A percentile compares a stretch with the other conserved stretches of the same genome.
Evolutionary conservation across 1,284 basidiomycete genomes (phyloP).

Genomic region (Fomitopsis betulina): DNA sequence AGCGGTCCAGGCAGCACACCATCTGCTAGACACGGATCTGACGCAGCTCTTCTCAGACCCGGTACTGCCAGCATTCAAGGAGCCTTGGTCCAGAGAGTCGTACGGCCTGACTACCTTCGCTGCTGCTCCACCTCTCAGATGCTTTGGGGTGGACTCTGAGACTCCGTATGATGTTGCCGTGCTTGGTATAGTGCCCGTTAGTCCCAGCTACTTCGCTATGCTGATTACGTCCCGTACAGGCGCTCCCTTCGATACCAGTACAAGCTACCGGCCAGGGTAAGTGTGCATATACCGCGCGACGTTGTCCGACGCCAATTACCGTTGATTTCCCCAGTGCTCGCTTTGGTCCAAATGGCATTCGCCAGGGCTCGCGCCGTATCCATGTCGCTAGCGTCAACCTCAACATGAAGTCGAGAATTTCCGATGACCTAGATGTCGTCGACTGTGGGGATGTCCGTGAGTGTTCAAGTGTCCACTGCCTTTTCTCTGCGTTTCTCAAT

Average conservation of each 20-base stretch:
- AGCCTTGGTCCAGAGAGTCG: slow-evolving; percentile 19
- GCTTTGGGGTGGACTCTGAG: slow-evolving; percentile 26
- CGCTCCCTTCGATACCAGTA: slow-evolving; percentile 32
- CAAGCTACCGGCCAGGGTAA: slow-evolving; percentile 30
- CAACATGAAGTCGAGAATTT: slow-evolving; percentile 24
- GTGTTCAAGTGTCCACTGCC: slow-evolving; percentile 5
- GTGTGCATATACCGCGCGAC: background rate
- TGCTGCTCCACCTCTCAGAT: slow-evolving; percentile 22
- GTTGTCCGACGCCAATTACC: background rate
- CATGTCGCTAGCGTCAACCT: slow-evolving; percentile 28
- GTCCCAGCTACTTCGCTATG: background rate
- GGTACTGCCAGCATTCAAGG: slow-evolving; percentile 13
- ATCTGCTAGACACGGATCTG: slow-evolving; percentile 15
- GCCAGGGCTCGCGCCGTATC: slow-evolving; percentile 30
- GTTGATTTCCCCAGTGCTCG: slow-evolving; percentile 19
- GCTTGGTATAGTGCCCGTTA: slow-evolving; percentile 19
- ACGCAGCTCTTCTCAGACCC: slow-evolving; percentile 19
- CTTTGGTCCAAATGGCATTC: slow-evolving; percentile 36
- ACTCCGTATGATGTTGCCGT: slow-evolving; percentile 28
- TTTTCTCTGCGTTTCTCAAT: background rate
- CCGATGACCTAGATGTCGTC: slow-evolving; percentile 27
- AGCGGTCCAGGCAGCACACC: background rate
- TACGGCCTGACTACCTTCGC: slow-evolving; percentile 31
- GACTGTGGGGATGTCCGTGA: slow-evolving; percentile 35
- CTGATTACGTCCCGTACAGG: slow-evolving; percentile 10